Conservation (phyloP, 257 asterid species). For the Solanum tacnaense region DNA sequence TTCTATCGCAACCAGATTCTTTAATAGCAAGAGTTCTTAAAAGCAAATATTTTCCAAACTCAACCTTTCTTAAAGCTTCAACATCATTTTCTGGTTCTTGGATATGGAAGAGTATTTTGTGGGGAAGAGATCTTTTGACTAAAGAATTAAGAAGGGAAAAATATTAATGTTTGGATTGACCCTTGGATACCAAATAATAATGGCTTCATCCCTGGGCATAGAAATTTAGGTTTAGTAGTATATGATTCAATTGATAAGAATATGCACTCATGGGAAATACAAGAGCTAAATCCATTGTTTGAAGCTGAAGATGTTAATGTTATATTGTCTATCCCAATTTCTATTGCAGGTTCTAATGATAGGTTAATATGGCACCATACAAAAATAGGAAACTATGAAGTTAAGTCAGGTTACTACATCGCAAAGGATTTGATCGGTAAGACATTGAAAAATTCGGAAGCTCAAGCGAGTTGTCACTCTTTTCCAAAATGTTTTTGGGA, state of each 20-base stretch:
- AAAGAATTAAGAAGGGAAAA: neutral
- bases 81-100: neutral
- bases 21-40: neutral
- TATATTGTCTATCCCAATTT: neutral
- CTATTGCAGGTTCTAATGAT: neutral
- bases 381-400: neutral
- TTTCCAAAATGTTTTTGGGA: neutral
- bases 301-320: neutral
- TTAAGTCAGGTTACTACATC: too few relatives aligned
- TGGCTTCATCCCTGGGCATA: neutral
- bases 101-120: neutral
- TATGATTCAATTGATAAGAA: neutral
- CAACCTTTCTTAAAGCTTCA: neutral
- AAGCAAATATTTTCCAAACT: neutral
- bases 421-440: too few relatives aligned
- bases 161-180: neutral
- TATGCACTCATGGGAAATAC: neutral
- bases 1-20: neutral
- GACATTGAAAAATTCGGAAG: too few relatives aligned
- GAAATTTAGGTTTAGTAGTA: neutral
- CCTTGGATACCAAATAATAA: neutral
- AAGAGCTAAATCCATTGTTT: neutral
- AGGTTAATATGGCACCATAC: neutral
- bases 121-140: neutral
- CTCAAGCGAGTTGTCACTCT: neutral